Conservation (phyloP, 1,284 basidiomycete genomes). For the Anthracocystis panici-leucophaei region DNA sequence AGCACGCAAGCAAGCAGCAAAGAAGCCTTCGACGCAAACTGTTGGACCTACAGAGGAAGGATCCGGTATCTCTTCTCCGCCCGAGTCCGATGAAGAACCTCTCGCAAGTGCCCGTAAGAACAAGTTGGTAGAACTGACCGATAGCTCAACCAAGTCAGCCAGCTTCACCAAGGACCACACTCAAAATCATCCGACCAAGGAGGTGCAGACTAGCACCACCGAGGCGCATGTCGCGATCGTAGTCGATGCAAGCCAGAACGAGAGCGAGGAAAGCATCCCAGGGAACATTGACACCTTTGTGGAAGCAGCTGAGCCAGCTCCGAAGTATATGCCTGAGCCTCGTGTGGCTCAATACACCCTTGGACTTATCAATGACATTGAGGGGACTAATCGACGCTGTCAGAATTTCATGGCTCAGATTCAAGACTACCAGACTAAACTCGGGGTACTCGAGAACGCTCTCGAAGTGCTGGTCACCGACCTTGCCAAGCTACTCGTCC, state of each 20-base stretch:
- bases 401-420: not conserved
- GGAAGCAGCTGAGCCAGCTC: not conserved
- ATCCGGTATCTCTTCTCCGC: not conserved
- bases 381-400: conserved; percentile 5
- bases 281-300: too few species aligned
- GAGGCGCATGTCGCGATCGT: not conserved
- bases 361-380: conserved; percentile 14
- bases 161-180: not conserved
- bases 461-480: conserved; percentile 9
- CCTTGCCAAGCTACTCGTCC: not conserved
- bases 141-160: not conserved
- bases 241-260: not conserved
- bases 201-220: not conserved
- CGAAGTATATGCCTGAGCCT: not conserved
- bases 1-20: not conserved
- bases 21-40: not conserved
- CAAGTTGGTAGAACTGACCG: not conserved
- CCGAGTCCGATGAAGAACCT: not conserved
- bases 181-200: not conserved
- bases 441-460: not conserved
- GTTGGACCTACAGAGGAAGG: not conserved
- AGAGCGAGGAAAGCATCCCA: not conserved
- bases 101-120: not conserved
- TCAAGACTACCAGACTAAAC: not conserved
- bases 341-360: not conserved